Conservation (phyloP, 495 filamentous ascomycete species). For the Tuber magnatum region DNA sequence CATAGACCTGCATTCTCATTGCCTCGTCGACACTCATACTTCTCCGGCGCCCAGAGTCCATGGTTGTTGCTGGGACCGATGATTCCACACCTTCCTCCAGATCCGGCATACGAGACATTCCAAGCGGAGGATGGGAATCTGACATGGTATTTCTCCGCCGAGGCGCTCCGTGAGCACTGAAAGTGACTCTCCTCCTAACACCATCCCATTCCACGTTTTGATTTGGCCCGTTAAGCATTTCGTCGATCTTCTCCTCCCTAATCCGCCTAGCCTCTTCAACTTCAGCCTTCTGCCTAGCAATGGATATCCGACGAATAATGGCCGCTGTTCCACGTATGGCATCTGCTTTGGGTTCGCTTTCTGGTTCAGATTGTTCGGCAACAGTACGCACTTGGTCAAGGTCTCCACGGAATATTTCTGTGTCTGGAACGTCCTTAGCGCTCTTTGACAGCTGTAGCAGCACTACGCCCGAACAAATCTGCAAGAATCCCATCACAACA, state of each 20-base stretch:
- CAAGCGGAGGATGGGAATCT: constrained; percentile 69
- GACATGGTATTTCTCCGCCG: constrained; percentile 44
- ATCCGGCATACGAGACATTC: constrained; percentile 78
- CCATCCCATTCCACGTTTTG: constrained; percentile 91
- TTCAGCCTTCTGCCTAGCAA: constrained; percentile 68
- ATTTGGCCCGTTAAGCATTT: constrained; percentile 62
- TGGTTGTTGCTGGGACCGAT: constrained; percentile 48
- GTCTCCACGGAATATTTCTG: constrained; percentile 86
- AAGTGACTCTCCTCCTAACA: constrained; percentile 71
- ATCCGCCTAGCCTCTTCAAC: constrained; percentile 71
- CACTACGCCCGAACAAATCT: constrained; percentile 94
- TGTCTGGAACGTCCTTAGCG: constrained; percentile 90
- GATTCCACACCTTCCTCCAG: constrained; percentile 53
- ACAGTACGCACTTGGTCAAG: constrained; percentile 92
- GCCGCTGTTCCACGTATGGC: constrained; percentile 88
- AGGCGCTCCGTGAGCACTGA: constrained; percentile 41
- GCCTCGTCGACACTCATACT: constrained; percentile 48
- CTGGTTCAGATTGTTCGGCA: constrained; percentile 86
- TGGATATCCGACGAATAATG: constrained; percentile 76
- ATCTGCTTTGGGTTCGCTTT: constrained; percentile 92
- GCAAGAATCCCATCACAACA: constrained; percentile 86
- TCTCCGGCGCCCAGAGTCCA: constrained; percentile 42
- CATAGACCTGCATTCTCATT: constrained; percentile 37
- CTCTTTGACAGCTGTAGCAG: constrained; percentile 95
- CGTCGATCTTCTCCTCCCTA: constrained; percentile 65